Percentiles rank a stretch among this genome's conserved stretches.
phyloP scores from a whole-genome alignment of 2,329 filamentous ascomycete genomes.

The Ophioceras dolichostomum region DNA sequence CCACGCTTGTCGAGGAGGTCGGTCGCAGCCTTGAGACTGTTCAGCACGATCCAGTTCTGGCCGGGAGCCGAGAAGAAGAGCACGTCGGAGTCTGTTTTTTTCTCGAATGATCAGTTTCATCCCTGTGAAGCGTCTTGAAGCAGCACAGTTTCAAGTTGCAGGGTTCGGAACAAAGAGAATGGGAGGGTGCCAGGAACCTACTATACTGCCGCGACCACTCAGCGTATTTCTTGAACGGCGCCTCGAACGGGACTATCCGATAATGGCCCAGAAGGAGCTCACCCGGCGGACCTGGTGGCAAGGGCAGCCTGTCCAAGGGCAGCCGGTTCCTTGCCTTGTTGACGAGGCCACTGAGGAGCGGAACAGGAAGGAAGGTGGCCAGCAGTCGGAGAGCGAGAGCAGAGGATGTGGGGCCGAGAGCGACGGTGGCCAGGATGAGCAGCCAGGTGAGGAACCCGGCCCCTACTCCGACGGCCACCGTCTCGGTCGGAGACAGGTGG shows the following conservation, averaged over 20 bases:
- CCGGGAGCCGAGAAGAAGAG: slow-evolving; percentile 17
- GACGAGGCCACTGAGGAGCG: too few species aligned
- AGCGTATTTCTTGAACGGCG: slow-evolving; percentile 7
- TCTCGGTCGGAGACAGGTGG: too few species aligned
- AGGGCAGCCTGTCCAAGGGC: too few species aligned
- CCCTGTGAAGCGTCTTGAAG: background rate
- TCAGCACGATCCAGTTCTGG: slow-evolving; percentile 27
- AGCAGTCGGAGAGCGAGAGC: too few species aligned
- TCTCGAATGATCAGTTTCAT: background rate
- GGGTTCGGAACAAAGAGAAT: background rate
- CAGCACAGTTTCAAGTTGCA: background rate
- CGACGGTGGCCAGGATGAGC: too few species aligned
- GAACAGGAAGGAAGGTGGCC: too few species aligned
- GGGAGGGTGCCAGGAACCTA: background rate
- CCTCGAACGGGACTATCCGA: slow-evolving; percentile 5
- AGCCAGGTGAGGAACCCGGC: too few species aligned
- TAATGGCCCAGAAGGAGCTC: slow-evolving; percentile 25
- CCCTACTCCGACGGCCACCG: too few species aligned
- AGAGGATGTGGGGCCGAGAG: too few species aligned
- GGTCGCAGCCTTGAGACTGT: slow-evolving; percentile 25
- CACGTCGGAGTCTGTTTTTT: slow-evolving; percentile 11
- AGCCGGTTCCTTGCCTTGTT: too few species aligned
- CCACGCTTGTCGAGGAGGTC: slow-evolving; percentile 33
- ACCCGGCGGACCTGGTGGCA: slow-evolving; percentile 8
- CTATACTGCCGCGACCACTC: slow-evolving; percentile 5